Base-by-base conservation (phyloP, 1,284 basidiomycete genomes). In the Trichosporon sp. region DNA sequence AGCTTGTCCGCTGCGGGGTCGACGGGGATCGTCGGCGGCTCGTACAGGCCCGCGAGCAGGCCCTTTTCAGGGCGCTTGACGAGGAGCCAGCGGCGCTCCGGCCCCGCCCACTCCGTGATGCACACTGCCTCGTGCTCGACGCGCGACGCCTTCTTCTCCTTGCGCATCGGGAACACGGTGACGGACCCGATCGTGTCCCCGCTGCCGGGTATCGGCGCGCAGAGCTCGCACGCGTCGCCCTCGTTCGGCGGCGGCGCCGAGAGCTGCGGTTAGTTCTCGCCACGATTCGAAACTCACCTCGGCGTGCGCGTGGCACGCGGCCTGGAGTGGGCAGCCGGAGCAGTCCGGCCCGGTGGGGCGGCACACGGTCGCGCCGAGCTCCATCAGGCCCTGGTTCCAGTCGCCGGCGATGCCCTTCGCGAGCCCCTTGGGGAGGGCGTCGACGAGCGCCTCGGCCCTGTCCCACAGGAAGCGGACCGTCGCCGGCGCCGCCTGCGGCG, bases 121-220 rank as follows among this genome's bases (percentile, higher is more conserved):
- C 89, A 91, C 23, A 98, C 93, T 7, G 90, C 86, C 77, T 95
- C 93, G 47, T 92, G 84, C 79, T 98, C 95, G 76, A 92, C 89
- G 47, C 93, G 86, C 2, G 90, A 88, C 76, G 90, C 92, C 84
- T 95, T 95, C 75, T 91, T 91, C 68, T 89, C 88, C 12, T 87
- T 88, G 77, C 91, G 92, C 91, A 97, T 93, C 0, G 96, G 96
- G 80, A 91, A 98, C 21, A 88, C 84, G 9, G 88, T 90, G 32
- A 93, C 91, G 21, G 78, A 75, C 2, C 78, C 72, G 27, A 78
- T 77, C 2, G 67, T 67, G 13, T 69, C 38, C 38, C 29, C 60
- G 2, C 1, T 4, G 9, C 21, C 25, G 68, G 86, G 84, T n/a
- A 92, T 79, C 0, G 90, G 88, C 69, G 88, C 87, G 77, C 94